phyloP scores from a whole-genome alignment of 345 rosid species.

The Syzygium jambos region DNA sequence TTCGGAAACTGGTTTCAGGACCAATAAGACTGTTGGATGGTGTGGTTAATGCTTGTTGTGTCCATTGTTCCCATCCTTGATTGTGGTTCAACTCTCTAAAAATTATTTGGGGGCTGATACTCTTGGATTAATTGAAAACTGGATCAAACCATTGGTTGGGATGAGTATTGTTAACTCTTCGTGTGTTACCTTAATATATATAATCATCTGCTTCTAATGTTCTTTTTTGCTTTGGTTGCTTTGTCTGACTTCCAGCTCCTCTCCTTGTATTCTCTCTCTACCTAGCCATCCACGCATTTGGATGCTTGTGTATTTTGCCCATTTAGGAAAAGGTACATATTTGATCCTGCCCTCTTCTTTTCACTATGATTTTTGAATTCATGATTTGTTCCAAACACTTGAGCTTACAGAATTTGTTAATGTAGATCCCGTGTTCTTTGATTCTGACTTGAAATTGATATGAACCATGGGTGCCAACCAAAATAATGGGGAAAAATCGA shows the following conservation, averaged over 20 bases:
- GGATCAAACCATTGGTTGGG: background rate
- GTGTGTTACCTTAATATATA: background rate
- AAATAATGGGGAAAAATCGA: background rate
- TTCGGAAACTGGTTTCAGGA: slow-evolving; percentile 51
- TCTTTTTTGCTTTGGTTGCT: background rate
- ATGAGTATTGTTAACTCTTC: background rate
- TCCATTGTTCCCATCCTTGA: background rate
- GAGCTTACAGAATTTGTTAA: background rate
- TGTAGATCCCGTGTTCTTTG: background rate
- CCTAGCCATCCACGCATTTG: background rate
- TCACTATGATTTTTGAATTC: background rate
- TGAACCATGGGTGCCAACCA: background rate
- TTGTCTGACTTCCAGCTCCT: background rate
- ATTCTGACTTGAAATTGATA: background rate
- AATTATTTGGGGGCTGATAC: background rate
- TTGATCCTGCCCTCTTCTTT: background rate
- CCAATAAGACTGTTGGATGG: slow-evolving; percentile 81
- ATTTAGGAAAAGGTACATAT: background rate
- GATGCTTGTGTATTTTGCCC: background rate
- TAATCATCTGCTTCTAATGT: background rate
- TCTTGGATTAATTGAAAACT: background rate
- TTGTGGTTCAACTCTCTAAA: background rate
- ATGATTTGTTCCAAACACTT: background rate
- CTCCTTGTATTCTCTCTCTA: background rate
- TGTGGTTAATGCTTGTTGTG: slow-evolving; percentile 32